Base-by-base conservation (phyloP, 1,284 basidiomycete genomes). In the Marasmius tenuissimus region DNA sequence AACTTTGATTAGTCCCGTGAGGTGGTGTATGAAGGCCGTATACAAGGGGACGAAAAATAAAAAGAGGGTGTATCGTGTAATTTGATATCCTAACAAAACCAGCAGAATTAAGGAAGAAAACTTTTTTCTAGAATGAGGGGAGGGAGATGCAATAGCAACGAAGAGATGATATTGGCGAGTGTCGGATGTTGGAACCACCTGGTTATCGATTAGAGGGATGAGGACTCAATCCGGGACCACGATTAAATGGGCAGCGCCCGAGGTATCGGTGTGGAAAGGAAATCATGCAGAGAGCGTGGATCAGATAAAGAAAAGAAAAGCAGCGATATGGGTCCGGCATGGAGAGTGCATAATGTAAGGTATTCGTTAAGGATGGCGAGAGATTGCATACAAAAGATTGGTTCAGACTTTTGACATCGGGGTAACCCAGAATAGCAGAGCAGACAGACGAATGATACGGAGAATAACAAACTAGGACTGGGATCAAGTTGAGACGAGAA, bases 341-440 rank as follows among this genome's bases (percentile, higher is more conserved):
- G 27, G 52, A 35, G 52, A 54, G 27, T 54, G 52, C 52, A 54
- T 54, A 54, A 54, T 54, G 52, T 54, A 54, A 47, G 52, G 6
- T 12, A 4, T 54, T 54, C 34, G 52, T 38, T 54, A 54, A 54
- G 14, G 20, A 51, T 11, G 22, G 16, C 27, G 27, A 35, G 50
- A 34, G 34, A 37, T 37, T 35, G 52, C 52, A 54, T 54, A 54
- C 52, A 38, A 54, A 54, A 37, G 52, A 54, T 54, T 54, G 52
- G 37, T 38, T 54, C 37, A 54, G 20, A 54, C 52, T 54, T 54
- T 54, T 54, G 52, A 54, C 52, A 54, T 34, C n/a, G 52, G 6
- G 27, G 33, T 22, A 38, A 27, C 52, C 52, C 50, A 52, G 50
- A 52, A 52, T 54, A 54, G 52, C 52, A 54, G n/a, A 54, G 52